Evolutionary conservation across 257 asterid genomes (phyloP).

Genomic region (Solanum etuberosum): DNA sequence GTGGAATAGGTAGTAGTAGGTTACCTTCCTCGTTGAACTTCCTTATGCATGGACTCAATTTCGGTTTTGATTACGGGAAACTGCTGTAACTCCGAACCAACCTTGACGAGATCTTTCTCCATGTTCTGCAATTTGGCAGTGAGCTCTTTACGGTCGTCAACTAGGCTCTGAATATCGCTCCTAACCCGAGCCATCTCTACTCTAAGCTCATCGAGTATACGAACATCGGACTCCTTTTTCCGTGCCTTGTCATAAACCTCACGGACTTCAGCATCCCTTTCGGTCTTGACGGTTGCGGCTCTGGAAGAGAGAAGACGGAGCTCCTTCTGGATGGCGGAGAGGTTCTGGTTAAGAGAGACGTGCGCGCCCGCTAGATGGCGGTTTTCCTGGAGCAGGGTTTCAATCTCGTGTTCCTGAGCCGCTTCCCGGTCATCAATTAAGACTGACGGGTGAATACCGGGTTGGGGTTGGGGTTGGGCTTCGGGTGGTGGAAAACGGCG

Average conservation of each 20-base stretch:
- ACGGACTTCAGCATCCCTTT: constrained; percentile 59
- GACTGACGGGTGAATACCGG: constrained; percentile 6
- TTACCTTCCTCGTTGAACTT: constrained; percentile 74
- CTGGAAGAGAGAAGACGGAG: constrained; percentile 46
- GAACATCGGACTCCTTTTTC: constrained; percentile 53
- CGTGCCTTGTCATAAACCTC: constrained; percentile 50
- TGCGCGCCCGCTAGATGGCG: constrained; percentile 62
- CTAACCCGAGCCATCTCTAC: constrained; percentile 41
- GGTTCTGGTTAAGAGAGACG: constrained; percentile 59
- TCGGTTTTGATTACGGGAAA: constrained; percentile 38
- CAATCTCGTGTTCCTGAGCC: constrained; percentile 51
- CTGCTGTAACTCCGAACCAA: constrained; percentile 23
- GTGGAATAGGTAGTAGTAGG: not conserved
- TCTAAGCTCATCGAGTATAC: constrained; percentile 18
- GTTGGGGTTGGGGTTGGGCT: constrained; percentile 4
- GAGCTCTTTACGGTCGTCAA: constrained; percentile 35
- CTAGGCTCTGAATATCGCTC: constrained; percentile 33
- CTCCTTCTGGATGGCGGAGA: constrained; percentile 47
- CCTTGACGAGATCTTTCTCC: constrained; percentile 30
- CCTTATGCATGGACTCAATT: constrained; percentile 37
- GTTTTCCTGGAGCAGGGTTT: constrained; percentile 59
- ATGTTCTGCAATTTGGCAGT: constrained; percentile 30
- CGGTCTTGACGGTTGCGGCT: constrained; percentile 52
- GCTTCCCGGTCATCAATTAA: constrained; percentile 37
- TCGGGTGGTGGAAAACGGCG: constrained; percentile 14